Percentiles rank a stretch among this genome's conserved stretches.
Conservation (phyloP, 345 rosid genomes). For the Populus euphratica region DNA sequence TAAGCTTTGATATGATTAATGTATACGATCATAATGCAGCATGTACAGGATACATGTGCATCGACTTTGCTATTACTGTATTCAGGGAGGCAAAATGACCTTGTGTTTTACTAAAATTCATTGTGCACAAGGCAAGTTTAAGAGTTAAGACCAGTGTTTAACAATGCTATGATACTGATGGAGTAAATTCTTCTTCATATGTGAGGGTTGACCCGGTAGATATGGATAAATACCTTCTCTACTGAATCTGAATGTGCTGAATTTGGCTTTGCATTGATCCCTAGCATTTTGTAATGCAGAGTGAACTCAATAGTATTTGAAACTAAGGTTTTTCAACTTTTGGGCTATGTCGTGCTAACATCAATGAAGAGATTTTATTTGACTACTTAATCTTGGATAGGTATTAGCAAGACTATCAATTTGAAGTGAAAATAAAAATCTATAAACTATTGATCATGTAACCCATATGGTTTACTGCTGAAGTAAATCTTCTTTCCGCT, state of each 20-base stretch:
- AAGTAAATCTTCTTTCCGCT: constrained; percentile 6
- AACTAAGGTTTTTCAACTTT: not conserved
- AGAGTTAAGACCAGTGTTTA: too few species aligned
- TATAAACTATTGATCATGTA: not conserved
- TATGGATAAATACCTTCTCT: not conserved
- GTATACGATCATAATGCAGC: too few species aligned
- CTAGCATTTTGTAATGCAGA: not conserved
- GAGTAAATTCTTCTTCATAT: too few species aligned
- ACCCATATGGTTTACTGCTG: constrained; percentile 7
- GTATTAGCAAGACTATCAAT: not conserved
- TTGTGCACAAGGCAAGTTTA: too few species aligned
- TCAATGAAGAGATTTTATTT: not conserved
- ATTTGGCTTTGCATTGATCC: not conserved
- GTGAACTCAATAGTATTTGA: not conserved
- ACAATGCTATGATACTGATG: too few species aligned
- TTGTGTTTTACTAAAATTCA: too few species aligned
- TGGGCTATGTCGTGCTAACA: not conserved
- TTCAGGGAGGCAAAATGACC: too few species aligned
- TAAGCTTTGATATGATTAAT: too few species aligned
- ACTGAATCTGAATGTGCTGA: not conserved
- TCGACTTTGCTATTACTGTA: too few species aligned
- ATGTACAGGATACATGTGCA: too few species aligned
- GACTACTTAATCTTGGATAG: not conserved
- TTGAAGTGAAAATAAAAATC: not conserved
- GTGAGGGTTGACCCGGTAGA: too few species aligned